Percentiles rank a stretch among this genome's conserved stretches.
Evolutionary conservation across 768 basidiomycete species (phyloP).

Genomic region (Terana coerulea): DNA sequence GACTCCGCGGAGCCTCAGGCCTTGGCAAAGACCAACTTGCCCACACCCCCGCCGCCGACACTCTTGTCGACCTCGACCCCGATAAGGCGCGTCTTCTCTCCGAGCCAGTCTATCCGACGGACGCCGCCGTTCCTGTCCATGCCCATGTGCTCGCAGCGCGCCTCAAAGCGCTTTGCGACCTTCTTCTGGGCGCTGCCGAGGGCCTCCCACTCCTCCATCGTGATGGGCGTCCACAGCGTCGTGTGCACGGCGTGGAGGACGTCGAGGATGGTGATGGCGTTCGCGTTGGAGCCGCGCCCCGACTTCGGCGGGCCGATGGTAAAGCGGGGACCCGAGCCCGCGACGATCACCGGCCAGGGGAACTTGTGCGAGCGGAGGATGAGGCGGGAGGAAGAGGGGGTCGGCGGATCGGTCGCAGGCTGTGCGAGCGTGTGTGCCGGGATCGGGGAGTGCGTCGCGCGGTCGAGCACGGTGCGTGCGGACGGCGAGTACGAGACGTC

Average conservation of each 20-base stretch:
- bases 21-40: conserved; percentile 47
- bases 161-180: conserved; percentile 58
- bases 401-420: conserved; percentile 63
- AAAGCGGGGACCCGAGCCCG: conserved; percentile 27
- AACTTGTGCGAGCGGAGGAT: conserved; percentile 54
- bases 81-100: conserved; percentile 52
- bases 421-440: conserved; percentile 54
- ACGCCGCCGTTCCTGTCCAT: conserved; percentile 71
- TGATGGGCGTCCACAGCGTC: conserved; percentile 52
- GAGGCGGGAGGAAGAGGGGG: conserved; percentile 39
- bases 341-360: conserved; percentile 58
- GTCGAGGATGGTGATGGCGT: conserved; percentile 56
- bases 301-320: conserved; percentile 26
- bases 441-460: conserved; percentile 48
- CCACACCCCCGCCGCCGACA: conserved; percentile 33
- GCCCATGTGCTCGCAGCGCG: conserved; percentile 54
- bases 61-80: conserved; percentile 59
- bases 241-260: conserved; percentile 57
- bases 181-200: conserved; percentile 57
- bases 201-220: conserved; percentile 60
- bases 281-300: conserved; percentile 19
- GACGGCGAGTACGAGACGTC: conserved; percentile 56
- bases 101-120: conserved; percentile 62
- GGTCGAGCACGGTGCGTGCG: conserved; percentile 53
- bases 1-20: conserved; percentile 27